phyloP scores from a whole-genome alignment of 495 filamentous ascomycete species.

The Coniosporium apollinis region DNA sequence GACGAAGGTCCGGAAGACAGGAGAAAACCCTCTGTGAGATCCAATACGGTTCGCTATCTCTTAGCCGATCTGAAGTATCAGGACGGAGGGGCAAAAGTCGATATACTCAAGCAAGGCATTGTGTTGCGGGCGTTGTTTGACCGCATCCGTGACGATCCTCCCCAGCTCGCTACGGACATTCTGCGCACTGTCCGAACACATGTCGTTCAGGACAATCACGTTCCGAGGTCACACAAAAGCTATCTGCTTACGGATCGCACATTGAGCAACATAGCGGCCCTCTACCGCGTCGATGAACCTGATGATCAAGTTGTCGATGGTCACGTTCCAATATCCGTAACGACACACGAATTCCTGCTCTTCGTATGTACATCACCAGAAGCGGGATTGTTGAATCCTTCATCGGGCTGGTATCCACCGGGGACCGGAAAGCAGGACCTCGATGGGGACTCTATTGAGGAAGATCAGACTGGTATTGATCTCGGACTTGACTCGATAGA shows the following conservation, averaged over 20 bases:
- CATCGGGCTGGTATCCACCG: slow-evolving; percentile 59
- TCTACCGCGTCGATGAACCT: slow-evolving; percentile 37
- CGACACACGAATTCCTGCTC: slow-evolving; percentile 55
- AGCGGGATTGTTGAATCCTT: slow-evolving; percentile 49
- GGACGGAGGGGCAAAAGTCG: slow-evolving; percentile 48
- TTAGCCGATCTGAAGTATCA: slow-evolving; percentile 57
- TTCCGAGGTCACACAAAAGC: slow-evolving; percentile 54
- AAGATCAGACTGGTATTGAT: slow-evolving; percentile 30
- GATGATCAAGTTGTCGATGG: slow-evolving; percentile 22
- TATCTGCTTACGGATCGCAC: slow-evolving; percentile 53
- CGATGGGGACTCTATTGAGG: slow-evolving; percentile 17
- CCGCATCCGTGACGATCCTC: slow-evolving; percentile 53
- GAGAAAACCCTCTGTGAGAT: slow-evolving; percentile 52
- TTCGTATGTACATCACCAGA: slow-evolving; percentile 53
- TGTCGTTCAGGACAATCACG: slow-evolving; percentile 48
- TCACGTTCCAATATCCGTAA: slow-evolving; percentile 32
- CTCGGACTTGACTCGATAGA: slow-evolving; percentile 50
- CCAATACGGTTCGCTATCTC: slow-evolving; percentile 59
- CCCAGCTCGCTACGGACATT: slow-evolving; percentile 50
- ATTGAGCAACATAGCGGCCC: slow-evolving; percentile 48
- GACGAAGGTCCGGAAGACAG: slow-evolving; percentile 32
- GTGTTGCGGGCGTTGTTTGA: slow-evolving; percentile 51
- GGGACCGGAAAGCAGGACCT: slow-evolving; percentile 30
- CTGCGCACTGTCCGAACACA: slow-evolving; percentile 45
- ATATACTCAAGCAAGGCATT: slow-evolving; percentile 58